Base-by-base conservation (phyloP, 2,329 filamentous ascomycete species). In the Sporothrix phasma region DNA sequence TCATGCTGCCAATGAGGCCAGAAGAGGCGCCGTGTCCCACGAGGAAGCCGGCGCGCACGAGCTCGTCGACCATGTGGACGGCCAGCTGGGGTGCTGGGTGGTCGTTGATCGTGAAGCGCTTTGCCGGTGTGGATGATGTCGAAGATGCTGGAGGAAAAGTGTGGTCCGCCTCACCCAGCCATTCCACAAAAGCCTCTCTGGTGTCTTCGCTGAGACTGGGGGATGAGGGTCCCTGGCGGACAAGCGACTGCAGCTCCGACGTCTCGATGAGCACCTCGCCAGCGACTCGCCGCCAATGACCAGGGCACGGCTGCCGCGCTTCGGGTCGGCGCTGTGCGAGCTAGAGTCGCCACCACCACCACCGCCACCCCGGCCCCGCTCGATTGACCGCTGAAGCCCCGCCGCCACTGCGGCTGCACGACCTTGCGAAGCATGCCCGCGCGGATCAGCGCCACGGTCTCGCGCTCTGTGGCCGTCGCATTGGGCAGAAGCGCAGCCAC, bases 1-100 rank as follows among this genome's bases (percentile, higher is more conserved):
- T 66, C 34, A 64, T 13, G 37, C 56, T 66, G 34, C 66, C 64
- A 3, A 63, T 6, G 26, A 26, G 39, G 2, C 58, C 58, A 1
- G 64, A 29, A 5, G 56, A 37, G 72, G 73, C 73, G 65, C 68
- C 68, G 73, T 76, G 67, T 70, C 72, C 77, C 2, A 87, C 89
- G 1, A 92, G 74, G 69, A 91, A 89, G 2, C 89, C 89, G 0
- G 82, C 81, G 49, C 80, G 76, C 65, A 90, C 81, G 0, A 92
- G 78, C 61, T 80, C 77, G 53, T 85, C 80, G 24, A 81, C 75
- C 69, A 87, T 80, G 3, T 70, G 69, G 10, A 72, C 71, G 2
- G 74, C 71, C 64, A 88, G 62, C 26, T 60, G 70, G 2, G 66
- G 63, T 2, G 67, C 58, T 11, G 64, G 29, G 6, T 22, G 47